phyloP scores from a whole-genome alignment of 2,329 filamentous ascomycete species.

The Penicillium sp. region DNA sequence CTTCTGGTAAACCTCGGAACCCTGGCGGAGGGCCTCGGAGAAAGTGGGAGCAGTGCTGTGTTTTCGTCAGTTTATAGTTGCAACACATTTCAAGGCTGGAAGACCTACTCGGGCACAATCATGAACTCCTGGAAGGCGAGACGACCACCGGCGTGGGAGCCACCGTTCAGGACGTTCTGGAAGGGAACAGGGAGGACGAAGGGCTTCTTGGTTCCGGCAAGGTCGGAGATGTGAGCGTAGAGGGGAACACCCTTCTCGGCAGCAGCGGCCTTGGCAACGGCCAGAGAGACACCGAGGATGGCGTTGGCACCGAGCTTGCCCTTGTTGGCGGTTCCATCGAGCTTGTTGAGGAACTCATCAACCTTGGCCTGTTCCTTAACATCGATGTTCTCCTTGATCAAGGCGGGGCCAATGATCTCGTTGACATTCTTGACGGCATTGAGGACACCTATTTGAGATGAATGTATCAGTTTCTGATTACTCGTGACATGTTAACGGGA shows the following conservation, averaged over 20 bases:
- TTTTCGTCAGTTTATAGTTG: slow-evolving; percentile 6
- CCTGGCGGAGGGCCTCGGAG: slow-evolving; percentile 93
- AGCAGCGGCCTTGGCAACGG: slow-evolving; percentile 82
- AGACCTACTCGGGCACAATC: slow-evolving; percentile 77
- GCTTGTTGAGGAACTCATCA: slow-evolving; percentile 79
- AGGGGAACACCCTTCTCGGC: slow-evolving; percentile 85
- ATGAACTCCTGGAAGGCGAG: slow-evolving; percentile 96
- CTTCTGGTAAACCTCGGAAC: slow-evolving; percentile 96
- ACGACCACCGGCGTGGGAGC: slow-evolving; percentile 95
- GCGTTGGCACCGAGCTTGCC: slow-evolving; percentile 84
- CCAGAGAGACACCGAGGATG: slow-evolving; percentile 80
- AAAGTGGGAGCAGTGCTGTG: slow-evolving; percentile 77
- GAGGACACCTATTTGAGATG: slow-evolving; percentile 54
- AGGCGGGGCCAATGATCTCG: slow-evolving; percentile 70
- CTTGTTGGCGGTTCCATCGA: slow-evolving; percentile 84
- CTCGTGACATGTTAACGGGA: neutral
- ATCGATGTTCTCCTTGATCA: slow-evolving; percentile 80
- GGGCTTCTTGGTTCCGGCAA: slow-evolving; percentile 86
- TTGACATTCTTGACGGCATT: slow-evolving; percentile 88
- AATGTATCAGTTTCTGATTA: neutral
- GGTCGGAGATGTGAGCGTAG: slow-evolving; percentile 83
- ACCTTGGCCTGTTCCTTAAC: slow-evolving; percentile 83
- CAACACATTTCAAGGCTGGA: neutral
- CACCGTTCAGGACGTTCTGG: slow-evolving; percentile 91
- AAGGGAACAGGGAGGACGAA: slow-evolving; percentile 88